Evolutionary conservation across 129 eudicot species (phyloP), one percentile per base, ranked within the genome.

Genomic region (Pulicaria dysenterica): DNA sequence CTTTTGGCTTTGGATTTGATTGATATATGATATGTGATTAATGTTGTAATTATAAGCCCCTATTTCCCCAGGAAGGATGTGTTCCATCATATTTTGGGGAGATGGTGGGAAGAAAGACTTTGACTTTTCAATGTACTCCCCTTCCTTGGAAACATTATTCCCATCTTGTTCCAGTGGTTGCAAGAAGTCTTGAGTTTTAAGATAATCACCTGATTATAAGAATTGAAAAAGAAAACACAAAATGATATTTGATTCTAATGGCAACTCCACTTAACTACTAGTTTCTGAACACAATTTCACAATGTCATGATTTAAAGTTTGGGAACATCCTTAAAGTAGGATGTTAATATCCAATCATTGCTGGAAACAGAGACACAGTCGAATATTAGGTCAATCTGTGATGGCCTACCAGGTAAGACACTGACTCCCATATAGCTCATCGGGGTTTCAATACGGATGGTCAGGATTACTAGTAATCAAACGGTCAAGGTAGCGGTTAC

Each of bases 181-280:
- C 76, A 93, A 80, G 83, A 93, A 93, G 79, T 93, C 85, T 8
- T 93, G 98, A 8, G 98, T 93, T 80, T 86, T 83, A 5, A 90
- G 65, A 80, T 73, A 87, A 57, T 83, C 86, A 51, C 89, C 97
- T 91, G 81, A 5, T 24, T 0, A 0, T 0, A 24, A 24, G 38
- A 11, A 58, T 58, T 37, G n/a, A 3, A 46, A 39, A 16, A 54
- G 65, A 67, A 55, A 47, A 16, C 16, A 43, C 44, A 57, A 14
- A 55, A 40, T 5, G 1, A 69, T 15, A 42, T 51, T 62, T 45
- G 24, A 55, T 55, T 55, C 45, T 55, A 38, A 56, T 17, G 53
- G 64, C 12, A 34, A 70, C 43, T 44, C 41, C 16, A 53, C 63
- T 39, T 51, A 3, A 47, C 5, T 12, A 36, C 31, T 50, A 74